phyloP scores from a whole-genome alignment of 345 rosid genomes.

The Excoecaria cochinchinensis region DNA sequence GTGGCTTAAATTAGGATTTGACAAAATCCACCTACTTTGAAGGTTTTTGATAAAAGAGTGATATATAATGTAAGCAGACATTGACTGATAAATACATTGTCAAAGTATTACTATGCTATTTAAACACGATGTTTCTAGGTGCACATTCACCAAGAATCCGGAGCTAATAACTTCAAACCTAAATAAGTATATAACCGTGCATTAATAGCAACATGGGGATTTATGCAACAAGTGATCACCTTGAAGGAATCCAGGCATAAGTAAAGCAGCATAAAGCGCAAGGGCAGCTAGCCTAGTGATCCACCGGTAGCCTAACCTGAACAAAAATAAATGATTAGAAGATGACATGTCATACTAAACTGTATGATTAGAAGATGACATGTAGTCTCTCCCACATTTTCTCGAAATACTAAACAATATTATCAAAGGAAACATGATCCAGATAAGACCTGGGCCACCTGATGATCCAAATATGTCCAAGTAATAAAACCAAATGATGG shows the following conservation, averaged over 20 bases:
- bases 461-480: background rate
- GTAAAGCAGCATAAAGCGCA: constrained; percentile 28
- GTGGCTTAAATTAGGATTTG: background rate
- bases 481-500: background rate
- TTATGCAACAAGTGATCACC: constrained; percentile 19
- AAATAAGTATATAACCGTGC: background rate
- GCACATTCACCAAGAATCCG: background rate
- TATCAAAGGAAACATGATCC: background rate
- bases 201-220: background rate
- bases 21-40: background rate
- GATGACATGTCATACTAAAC: constrained; percentile 6
- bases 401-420: background rate
- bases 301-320: constrained; percentile 41
- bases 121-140: background rate
- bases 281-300: constrained; percentile 34
- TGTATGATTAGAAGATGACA: too few relatives aligned
- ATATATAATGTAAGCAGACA: background rate
- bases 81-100: background rate
- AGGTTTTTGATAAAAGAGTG: constrained; percentile 1
- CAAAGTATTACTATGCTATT: background rate
- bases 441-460: background rate
- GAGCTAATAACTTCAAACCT: background rate
- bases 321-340: constrained; percentile 25
- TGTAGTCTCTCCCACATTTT: background rate
- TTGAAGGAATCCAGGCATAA: constrained; percentile 38